phyloP scores from a whole-genome alignment of 495 filamentous ascomycete species.

The Trichoderma erinaceum region DNA sequence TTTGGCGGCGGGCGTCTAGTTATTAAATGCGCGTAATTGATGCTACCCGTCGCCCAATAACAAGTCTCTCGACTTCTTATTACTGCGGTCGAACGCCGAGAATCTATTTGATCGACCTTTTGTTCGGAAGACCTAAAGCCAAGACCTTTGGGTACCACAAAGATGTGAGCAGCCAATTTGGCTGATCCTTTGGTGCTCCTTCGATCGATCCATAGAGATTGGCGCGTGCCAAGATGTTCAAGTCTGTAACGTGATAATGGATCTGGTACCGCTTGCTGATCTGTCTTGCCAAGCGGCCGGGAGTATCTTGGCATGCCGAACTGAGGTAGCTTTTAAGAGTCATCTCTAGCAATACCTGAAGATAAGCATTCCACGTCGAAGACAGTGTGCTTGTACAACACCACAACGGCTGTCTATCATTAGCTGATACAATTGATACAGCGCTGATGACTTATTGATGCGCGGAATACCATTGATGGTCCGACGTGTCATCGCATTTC shows the following conservation, averaged over 20 bases:
- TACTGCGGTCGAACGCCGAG: no score
- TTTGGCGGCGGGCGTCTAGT: neutral
- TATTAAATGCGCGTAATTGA: no score
- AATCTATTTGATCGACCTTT: neutral
- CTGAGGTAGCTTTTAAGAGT: neutral
- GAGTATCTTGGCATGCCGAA: neutral
- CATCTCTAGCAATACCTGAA: neutral
- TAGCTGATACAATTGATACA: neutral
- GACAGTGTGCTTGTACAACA: neutral
- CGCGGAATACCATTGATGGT: neutral
- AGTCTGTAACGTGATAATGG: neutral
- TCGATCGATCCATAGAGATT: neutral
- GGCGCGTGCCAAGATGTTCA: neutral
- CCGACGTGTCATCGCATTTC: neutral
- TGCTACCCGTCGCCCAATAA: neutral
- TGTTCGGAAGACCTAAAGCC: neutral
- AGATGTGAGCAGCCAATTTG: neutral
- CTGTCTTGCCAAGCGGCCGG: neutral
- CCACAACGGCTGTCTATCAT: neutral
- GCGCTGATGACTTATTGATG: neutral
- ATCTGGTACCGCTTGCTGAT: neutral
- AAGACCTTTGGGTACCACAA: neutral
- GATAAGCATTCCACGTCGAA: slow-evolving; percentile 4
- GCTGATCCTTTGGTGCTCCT: neutral
- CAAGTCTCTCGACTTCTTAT: neutral